Evolutionary conservation across 306 rosid species (phyloP), one percentile per base, ranked within the genome.

Genomic region (Elaeagnus macrophylla): DNA sequence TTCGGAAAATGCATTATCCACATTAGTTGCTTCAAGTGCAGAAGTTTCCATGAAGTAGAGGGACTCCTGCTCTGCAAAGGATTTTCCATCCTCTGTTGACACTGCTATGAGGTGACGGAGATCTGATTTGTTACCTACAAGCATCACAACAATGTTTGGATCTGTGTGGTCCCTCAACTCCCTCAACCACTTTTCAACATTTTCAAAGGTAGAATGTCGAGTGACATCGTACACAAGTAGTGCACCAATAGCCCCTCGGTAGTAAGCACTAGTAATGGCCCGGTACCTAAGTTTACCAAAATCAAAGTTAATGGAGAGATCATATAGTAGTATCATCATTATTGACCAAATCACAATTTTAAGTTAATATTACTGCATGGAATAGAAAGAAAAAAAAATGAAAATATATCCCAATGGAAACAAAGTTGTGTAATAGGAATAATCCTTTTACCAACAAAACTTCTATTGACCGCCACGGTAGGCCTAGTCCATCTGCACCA

Each of bases 221-320:
- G 86, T 80, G 38, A 77, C 78, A 25, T 80, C 86, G 8, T 75
- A 79, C 45, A 79, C 85, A 32, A 79, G 69, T 32, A 79, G 72
- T 15, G 85, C 85, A 1, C 86, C 86, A 1, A 80, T 73, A 1
- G 86, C 86, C 19, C 86, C 86, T 8, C 86, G 77, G 44, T 80
- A 80, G 67, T 80, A 80, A 39, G 86, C 86, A 55, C 83, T 76
- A 25, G 86, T 80, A 45, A 80, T 80, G 7, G 86, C 86, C 7
- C 86, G 67, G 60, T 81, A 81, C 77, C 86, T 75, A 63, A 54
- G 48, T 44, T 40, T 25, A 17, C 51, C 37, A 66, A 16, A 18
- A 11, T 15, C n/a, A 37, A 25, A 14, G 51, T 17, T 12, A 36
- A 7, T 48, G 37, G 17, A 14, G 5, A 20, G n/a, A n/a, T n/a